phyloP scores from a whole-genome alignment of 1,284 basidiomycete genomes.

The Sanguinoderma infundibulare region DNA sequence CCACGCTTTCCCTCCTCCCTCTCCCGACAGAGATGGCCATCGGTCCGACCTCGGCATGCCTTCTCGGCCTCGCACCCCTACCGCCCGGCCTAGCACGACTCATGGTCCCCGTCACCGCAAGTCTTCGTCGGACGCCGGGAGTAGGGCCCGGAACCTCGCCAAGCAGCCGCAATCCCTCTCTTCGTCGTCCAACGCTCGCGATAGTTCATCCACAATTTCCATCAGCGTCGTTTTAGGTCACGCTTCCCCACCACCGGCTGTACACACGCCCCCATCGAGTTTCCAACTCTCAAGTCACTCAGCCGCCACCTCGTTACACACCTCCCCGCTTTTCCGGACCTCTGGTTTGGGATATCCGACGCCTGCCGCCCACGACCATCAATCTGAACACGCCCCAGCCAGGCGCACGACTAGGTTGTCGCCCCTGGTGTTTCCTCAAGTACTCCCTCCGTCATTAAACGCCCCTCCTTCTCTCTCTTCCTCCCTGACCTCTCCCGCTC shows the following conservation, averaged over 20 bases:
- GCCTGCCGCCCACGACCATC: slow-evolving; percentile 30
- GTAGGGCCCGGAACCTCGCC: slow-evolving; percentile 21
- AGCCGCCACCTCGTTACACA: slow-evolving; percentile 24
- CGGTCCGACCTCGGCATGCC: slow-evolving; percentile 23
- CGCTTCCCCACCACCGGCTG: slow-evolving; percentile 11
- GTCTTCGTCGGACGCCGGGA: slow-evolving; percentile 20
- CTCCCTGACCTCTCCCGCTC: slow-evolving; percentile 21
- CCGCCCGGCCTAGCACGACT: slow-evolving; percentile 22
- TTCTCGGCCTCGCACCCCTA: slow-evolving; percentile 22
- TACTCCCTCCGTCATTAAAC: slow-evolving; percentile 27
- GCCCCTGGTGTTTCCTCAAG: slow-evolving; percentile 28
- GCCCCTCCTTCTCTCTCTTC: slow-evolving; percentile 25
- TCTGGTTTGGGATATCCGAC: slow-evolving; percentile 26
- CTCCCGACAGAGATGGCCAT: slow-evolving; percentile 14
- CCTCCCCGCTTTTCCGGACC: slow-evolving; percentile 29
- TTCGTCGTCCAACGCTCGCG: slow-evolving; percentile 20
- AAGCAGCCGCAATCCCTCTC: slow-evolving; percentile 16
- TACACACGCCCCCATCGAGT: slow-evolving; percentile 18
- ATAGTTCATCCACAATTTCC: slow-evolving; percentile 17
- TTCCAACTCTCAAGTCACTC: slow-evolving; percentile 29
- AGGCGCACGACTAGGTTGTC: slow-evolving; percentile 23
- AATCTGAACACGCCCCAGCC: slow-evolving; percentile 30
- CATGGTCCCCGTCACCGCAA: slow-evolving; percentile 19
- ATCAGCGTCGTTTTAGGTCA: slow-evolving; percentile 17
- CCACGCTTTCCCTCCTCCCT: slow-evolving; percentile 25